Conservation (phyloP, 2,329 filamentous ascomycete genomes). For the Arthrobotrys pseudoclavata region DNA sequence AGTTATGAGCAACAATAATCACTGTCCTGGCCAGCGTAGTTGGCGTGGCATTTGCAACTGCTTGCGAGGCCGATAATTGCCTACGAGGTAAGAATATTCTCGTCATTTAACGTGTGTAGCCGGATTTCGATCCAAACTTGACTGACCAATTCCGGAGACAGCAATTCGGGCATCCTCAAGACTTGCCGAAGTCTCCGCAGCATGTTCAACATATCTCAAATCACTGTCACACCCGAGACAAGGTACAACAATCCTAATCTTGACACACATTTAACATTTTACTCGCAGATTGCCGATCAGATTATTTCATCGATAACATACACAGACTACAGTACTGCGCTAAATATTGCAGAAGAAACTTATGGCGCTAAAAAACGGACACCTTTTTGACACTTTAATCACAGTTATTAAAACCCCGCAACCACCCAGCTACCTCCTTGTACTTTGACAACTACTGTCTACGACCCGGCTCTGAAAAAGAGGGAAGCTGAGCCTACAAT, state of each 20-base stretch:
- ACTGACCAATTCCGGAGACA: neutral
- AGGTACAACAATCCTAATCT: neutral
- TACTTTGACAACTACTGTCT: neutral
- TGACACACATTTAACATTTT: too few species aligned
- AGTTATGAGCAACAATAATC: too few species aligned
- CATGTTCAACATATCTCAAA: constrained; percentile 22
- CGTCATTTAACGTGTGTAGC: too few species aligned
- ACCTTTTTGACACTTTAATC: constrained; percentile 21
- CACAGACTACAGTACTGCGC: constrained; percentile 1
- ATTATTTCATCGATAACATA: neutral
- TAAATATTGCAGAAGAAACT: neutral
- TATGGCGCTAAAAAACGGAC: constrained; percentile 4
- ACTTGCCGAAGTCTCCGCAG: constrained; percentile 1
- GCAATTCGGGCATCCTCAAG: constrained; percentile 23
- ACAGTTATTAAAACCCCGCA: neutral
- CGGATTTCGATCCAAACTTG: neutral
- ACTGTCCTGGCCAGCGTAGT: neutral
- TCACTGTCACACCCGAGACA: constrained; percentile 16
- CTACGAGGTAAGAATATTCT: too few species aligned
- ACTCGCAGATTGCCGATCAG: neutral
- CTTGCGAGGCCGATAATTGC: neutral
- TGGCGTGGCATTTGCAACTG: neutral
- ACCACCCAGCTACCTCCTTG: neutral
- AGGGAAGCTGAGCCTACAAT: constrained; percentile 27
- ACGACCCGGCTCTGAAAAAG: constrained; percentile 32